Conservation (phyloP, 805 yeast genomes). For the Hanseniaspora valbyensis region DNA sequence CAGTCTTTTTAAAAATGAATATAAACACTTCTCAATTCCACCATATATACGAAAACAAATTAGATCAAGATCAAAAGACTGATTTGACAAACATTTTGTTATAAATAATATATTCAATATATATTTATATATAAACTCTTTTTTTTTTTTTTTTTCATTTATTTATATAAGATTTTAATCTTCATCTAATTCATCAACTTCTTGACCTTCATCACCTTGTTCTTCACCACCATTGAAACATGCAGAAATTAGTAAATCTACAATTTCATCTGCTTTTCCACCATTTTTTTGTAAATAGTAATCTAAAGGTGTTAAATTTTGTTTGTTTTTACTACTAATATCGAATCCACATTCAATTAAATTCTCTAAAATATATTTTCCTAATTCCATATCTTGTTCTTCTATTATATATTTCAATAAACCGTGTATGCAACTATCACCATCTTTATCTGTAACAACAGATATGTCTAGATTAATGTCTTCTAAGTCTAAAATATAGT, state of each 20-base stretch:
- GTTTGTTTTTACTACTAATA: conserved; percentile 48
- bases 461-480: conserved; percentile 10
- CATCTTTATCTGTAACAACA: conserved; percentile 43
- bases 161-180: too few relatives aligned
- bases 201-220: conserved; percentile 29
- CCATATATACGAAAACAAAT: not conserved
- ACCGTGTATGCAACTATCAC: conserved; percentile 81
- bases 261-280: conserved; percentile 44
- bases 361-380: conserved; percentile 63
- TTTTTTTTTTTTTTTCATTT: too few relatives aligned
- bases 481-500: conserved; percentile 68
- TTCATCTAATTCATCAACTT: conserved; percentile 24
- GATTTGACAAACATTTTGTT: conserved; percentile 1
- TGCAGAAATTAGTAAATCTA: conserved; percentile 37
- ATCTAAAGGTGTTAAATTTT: conserved; percentile 66
- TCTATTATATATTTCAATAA: conserved; percentile 67
- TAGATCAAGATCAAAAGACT: not conserved
- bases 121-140: not conserved
- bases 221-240: conserved; percentile 68
- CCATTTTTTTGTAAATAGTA: conserved; percentile 36
- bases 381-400: conserved; percentile 65
- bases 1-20: not conserved
- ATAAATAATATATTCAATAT: not conserved
- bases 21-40: not conserved
- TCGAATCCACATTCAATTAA: conserved; percentile 88